Base-by-base conservation (phyloP, 768 basidiomycete genomes). In the Butyriboletus loyo region DNA sequence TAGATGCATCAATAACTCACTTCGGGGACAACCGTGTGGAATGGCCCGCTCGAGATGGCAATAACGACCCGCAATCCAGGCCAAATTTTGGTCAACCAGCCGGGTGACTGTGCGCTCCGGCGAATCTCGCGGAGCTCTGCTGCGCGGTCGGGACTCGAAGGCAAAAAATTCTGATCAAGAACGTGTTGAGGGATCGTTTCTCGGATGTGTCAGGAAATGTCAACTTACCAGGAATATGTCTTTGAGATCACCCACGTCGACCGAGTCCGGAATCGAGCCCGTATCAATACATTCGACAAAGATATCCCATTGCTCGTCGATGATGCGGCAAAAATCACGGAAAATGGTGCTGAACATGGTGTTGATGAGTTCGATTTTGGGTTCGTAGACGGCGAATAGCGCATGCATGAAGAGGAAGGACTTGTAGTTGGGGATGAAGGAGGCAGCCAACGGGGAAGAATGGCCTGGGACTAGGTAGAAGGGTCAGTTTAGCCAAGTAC, bases 61-160 rank as follows among this genome's bases (percentile, higher is more conserved):
- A 58, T 22, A 4, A 57, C 47, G 5, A 49, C 52, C 7, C 46
- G 51, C 19, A 66, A 19, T 4, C 36, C 46, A 4, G 56, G 61
- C 65, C 65, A 64, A 7, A 62, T 48, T 34, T 54, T 59, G 15
- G 54, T 57, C 5, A 66, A 43, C 60, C 62, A 64, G n/a, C 60
- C 60, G 1, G 51, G 49, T 0, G 56, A 48, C 2, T 56, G 42
- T 1, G 25, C n/a, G 2, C 53, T 19, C 3, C 30, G 49, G 0
- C 50, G 57, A 34, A 62, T 39, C 8, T 42, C 24, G 14, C 65
- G 51, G 3, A 68, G 52, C 17, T 57, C 52, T 7, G 37, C 46
- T 22, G 58, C 62, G 10, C 65, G 58, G 31, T 54, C 31, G 10
- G 60, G 58, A 24, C 30, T 58, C 19, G 53, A 53, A n/a, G 52